Base-by-base conservation (phyloP, 2,329 filamentous ascomycete genomes). In the Fusarium transvaalense region DNA sequence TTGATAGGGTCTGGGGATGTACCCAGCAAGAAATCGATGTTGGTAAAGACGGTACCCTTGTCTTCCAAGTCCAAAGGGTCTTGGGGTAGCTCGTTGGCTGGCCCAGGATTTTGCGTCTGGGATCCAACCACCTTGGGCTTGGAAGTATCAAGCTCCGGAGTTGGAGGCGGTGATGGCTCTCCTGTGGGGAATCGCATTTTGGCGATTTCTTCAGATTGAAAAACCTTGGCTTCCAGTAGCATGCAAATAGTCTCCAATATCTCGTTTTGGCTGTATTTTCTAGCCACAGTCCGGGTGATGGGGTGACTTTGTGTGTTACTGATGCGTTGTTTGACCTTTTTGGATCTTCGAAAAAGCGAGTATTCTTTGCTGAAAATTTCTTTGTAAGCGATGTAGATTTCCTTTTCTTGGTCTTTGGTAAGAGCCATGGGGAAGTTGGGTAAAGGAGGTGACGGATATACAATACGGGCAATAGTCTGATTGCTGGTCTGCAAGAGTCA, bases 301-400 rank as follows among this genome's bases (percentile, higher is more conserved):
- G 17, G 10, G 2, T 21, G 17, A 21, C 4, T 2, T 15, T 10
- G 21, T 12, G 47, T 37, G 4, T 9, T 1, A 1, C 17, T 10
- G 13, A 38, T 6, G 17, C 13, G 47, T n/a, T 27, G 12, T 15
- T 50, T 2, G 2, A 50, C 4, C 0, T 9, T 5, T 15, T 27
- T 38, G 4, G 1, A 12, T 4, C 6, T 27, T 7, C 34, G 47
- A 2, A 37, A n/a, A 8, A 5, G 10, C 6, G 34, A n/a, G 17
- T 27, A 9, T 12, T 6, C 1, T 5, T 17, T 23, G 23, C 5
- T 25, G 23, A 50, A 15, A 17, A 12, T 4, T 6, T 27, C 5
- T 17, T 50, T 50, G 32, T 50, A 50, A 4, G 47, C 47, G 4
- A 29, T 5, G 5, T 50, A 50, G 23, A 50, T 17, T 29, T 50